Conservation (phyloP, 441 rosid genomes). For the Arabidopsis hybrid region DNA sequence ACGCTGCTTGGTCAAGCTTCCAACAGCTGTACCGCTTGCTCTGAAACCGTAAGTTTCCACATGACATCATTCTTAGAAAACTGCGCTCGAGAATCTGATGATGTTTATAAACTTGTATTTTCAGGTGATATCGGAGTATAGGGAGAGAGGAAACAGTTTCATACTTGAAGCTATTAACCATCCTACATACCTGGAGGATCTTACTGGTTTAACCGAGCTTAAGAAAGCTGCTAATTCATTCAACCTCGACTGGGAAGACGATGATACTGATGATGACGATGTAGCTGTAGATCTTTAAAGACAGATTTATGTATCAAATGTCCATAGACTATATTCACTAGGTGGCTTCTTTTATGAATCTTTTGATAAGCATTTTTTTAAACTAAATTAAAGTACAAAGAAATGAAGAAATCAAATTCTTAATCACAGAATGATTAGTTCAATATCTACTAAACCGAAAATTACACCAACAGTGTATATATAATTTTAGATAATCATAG, state of each 20-base stretch:
- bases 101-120: background rate
- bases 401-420: background rate
- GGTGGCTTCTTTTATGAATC: constrained; percentile 19
- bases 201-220: constrained; percentile 89
- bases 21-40: constrained; percentile 90
- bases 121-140: constrained; percentile 83
- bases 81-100: background rate
- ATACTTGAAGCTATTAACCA: constrained; percentile 85
- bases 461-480: too few species aligned
- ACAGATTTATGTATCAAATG: background rate
- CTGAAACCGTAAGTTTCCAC: constrained; percentile 65
- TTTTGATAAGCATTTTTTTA: constrained; percentile 4
- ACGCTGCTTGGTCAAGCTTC: constrained; percentile 84
- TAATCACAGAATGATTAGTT: background rate
- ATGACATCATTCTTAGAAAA: background rate
- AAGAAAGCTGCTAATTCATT: constrained; percentile 75
- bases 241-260: constrained; percentile 80
- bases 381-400: too few species aligned
- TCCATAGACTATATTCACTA: constrained; percentile 21
- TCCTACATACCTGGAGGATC: constrained; percentile 95
- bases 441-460: too few species aligned
- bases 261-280: constrained; percentile 43
- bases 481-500: too few species aligned
- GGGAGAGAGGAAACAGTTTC: constrained; percentile 72
- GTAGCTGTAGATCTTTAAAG: constrained; percentile 31